Conservation (phyloP, 1,139 yeast species). For the Saccharomyces hybrid region DNA sequence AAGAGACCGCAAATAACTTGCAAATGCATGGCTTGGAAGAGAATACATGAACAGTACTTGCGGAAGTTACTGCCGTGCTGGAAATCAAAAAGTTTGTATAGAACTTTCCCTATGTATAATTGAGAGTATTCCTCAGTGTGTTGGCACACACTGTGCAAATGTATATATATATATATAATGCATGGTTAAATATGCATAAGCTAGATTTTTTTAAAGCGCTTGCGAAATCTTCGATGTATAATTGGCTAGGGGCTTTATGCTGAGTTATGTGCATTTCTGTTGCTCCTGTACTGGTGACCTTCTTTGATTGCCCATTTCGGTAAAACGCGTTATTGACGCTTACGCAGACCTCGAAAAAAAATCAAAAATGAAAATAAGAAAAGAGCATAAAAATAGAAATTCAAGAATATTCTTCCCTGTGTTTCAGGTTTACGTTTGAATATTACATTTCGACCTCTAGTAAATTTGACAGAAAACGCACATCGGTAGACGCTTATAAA, state of each 20-base stretch:
- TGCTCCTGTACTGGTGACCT: background rate
- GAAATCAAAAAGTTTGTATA: no score
- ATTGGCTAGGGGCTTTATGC: background rate
- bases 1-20: background rate
- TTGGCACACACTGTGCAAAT: no score
- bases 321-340: background rate
- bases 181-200: no score
- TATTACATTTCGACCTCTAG: background rate
- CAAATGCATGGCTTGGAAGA: background rate
- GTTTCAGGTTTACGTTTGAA: background rate
- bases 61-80: no score
- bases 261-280: no score
- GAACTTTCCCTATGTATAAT: no score
- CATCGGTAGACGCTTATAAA: background rate
- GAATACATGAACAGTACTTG: background rate
- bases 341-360: background rate
- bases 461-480: background rate
- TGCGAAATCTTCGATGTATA: background rate
- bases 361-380: background rate
- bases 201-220: background rate
- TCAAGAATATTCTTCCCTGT: background rate
- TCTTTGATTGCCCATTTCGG: background rate
- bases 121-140: no score
- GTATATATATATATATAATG: no score
- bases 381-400: slow-evolving; percentile 1